A percentile compares a stretch with the other conserved stretches of the same genome.
phyloP scores from a whole-genome alignment of 768 basidiomycete genomes.

The Naematelia encephala region DNA sequence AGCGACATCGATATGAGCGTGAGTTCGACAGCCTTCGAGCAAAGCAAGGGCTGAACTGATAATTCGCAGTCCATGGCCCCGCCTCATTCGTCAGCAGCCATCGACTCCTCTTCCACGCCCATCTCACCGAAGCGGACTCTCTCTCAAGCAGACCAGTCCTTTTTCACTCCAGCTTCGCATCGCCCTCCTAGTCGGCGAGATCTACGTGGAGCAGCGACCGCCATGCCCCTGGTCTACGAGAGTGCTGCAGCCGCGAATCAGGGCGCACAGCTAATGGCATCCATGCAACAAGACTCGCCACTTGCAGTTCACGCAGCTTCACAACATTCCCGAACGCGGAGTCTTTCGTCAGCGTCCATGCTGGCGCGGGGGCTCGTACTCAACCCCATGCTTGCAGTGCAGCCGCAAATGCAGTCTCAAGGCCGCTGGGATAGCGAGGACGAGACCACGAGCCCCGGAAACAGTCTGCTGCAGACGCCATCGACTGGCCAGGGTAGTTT shows the following conservation, averaged over 20 bases:
- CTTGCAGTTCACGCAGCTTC: conserved; percentile 1
- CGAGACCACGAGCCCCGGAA: conserved; percentile 9
- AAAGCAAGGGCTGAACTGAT: not conserved
- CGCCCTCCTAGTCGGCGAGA: conserved; percentile 4
- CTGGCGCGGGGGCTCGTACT: conserved; percentile 26
- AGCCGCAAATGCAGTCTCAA: not conserved
- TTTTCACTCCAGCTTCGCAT: conserved; percentile 22
- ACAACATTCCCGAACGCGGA: conserved; percentile 19
- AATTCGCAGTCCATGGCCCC: conserved; percentile 1
- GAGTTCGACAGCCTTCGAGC: not conserved
- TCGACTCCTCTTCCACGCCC: not conserved
- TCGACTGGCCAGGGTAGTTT: conserved; percentile 24
- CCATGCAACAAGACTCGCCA: conserved; percentile 6
- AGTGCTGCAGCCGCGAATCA: not conserved
- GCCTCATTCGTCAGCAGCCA: not conserved
- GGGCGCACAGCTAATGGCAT: not conserved
- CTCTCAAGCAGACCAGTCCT: conserved; percentile 1
- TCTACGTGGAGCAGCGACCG: not conserved
- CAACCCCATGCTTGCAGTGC: conserved; percentile 5
- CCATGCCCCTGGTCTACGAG: conserved; percentile 1
- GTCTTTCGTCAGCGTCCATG: conserved; percentile 31
- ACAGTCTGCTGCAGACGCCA: conserved; percentile 26
- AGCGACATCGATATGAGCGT: conserved; percentile 10
- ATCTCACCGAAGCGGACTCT: conserved; percentile 4
- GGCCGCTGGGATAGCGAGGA: not conserved